These are phyloP conservation scores for Rusavskia elegans DNA, from an alignment of 495 filamentous ascomycete species.

Conservation along the genomic window DNA sequence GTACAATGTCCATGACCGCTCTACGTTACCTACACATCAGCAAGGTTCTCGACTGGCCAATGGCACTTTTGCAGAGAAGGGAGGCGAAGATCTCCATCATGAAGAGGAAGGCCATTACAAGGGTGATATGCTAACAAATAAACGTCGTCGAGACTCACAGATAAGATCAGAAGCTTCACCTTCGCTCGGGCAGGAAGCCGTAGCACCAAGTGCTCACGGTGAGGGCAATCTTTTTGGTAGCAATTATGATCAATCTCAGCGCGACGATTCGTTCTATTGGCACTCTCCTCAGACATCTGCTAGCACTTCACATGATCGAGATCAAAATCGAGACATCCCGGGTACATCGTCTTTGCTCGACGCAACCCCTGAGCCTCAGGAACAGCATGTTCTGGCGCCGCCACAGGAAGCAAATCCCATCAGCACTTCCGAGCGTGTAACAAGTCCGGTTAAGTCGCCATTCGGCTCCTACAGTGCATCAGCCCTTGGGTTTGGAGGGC, in stretches of 20 bases:
- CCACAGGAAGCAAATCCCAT: not conserved
- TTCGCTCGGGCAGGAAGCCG: no score
- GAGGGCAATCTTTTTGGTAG: not conserved
- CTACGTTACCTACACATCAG: no score
- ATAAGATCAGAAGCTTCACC: no score
- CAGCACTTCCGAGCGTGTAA: not conserved
- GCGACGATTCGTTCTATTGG: constrained; percentile 14
- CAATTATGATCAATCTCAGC: constrained; percentile 3
- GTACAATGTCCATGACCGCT: no score
- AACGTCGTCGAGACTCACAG: no score
- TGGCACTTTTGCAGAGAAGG: no score
- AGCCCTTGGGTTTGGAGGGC: constrained; percentile 34
- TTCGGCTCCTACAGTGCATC: constrained; percentile 17
- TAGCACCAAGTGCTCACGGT: not conserved
- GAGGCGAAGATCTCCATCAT: no score
- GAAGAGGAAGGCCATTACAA: no score
- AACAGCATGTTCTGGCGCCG: not conserved
- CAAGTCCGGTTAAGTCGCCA: constrained; percentile 1
- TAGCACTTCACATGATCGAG: constrained; percentile 3
- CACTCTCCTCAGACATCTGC: constrained; percentile 12
- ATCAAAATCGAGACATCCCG: constrained; percentile 4
- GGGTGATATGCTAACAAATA: no score
- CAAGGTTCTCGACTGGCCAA: no score
- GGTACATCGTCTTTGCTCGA: not conserved
- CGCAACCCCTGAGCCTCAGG: constrained; percentile 1